A percentile compares a stretch with the other conserved stretches of the same genome.
These are phyloP conservation scores for Dictyostelium firmibasis DNA, from an alignment of 78 protist species.

Conservation along the genomic window DNA sequence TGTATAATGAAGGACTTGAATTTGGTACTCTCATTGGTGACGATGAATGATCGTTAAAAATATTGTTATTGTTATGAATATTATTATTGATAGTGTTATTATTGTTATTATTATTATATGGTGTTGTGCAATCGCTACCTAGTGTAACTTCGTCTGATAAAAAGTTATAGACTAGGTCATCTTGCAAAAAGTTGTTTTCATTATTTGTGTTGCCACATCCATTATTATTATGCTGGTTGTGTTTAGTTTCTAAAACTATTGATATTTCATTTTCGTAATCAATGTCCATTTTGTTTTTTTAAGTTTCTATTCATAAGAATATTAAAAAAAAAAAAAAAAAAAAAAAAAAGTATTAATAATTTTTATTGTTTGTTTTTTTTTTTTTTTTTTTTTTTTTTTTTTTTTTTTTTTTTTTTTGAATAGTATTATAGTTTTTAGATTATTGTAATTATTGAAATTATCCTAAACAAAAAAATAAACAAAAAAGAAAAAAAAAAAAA, in stretches of 20 bases:
- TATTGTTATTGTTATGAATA: neutral
- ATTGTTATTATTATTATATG: neutral
- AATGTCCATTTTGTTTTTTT: neutral
- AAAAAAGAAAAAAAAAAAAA: too few species aligned
- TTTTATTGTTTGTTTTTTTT: too few species aligned
- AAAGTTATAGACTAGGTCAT: neutral
- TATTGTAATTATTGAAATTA: too few species aligned
- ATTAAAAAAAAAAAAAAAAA: neutral
- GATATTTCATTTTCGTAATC: neutral
- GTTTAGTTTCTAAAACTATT: neutral
- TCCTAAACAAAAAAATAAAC: too few species aligned
- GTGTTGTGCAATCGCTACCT: neutral
- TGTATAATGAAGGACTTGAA: constrained; percentile 14
- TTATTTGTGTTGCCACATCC: neutral
- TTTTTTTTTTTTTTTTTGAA: too few species aligned
- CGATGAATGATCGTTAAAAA: neutral
- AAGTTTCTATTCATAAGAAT: neutral
- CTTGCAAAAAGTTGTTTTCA: neutral
- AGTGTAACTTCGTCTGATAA: neutral
- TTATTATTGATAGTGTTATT: neutral
- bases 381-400: too few species aligned
- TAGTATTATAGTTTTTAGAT: too few species aligned
- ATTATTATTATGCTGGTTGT: neutral
- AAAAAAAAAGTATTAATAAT: neutral
- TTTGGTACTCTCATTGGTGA: constrained; percentile 68